A percentile compares a stretch with the other conserved stretches of the same genome.
These are phyloP conservation scores for Populus davidiana DNA, from an alignment of 345 rosid genomes.

Conservation along the genomic window DNA sequence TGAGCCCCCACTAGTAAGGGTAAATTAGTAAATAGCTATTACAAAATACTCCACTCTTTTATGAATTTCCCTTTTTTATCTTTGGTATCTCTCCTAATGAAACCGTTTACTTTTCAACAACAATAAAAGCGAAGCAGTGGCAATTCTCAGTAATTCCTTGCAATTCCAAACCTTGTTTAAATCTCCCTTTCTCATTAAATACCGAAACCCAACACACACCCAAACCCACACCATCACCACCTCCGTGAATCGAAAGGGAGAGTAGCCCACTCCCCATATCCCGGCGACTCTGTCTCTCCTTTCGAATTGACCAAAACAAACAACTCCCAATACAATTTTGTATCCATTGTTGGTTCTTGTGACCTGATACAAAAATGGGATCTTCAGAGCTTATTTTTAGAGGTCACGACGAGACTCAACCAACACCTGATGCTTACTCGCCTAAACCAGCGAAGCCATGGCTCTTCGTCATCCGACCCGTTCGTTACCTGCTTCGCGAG, in stretches of 20 bases:
- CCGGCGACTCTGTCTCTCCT: slow-evolving; percentile 7
- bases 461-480: slow-evolving; percentile 54
- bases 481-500: slow-evolving; percentile 81
- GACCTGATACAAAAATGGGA: slow-evolving; percentile 35
- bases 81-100: background rate
- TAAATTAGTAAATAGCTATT: background rate
- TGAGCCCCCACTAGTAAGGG: background rate
- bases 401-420: slow-evolving; percentile 64
- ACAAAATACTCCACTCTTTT: background rate
- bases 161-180: slow-evolving; percentile 12
- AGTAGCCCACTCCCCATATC: background rate
- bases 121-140: slow-evolving; percentile 2
- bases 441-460: slow-evolving; percentile 78
- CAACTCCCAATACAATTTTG: background rate
- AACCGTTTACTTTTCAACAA: slow-evolving; percentile 23
- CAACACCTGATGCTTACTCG: slow-evolving; percentile 45
- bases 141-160: slow-evolving; percentile 18
- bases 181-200: background rate
- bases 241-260: background rate
- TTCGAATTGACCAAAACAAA: background rate
- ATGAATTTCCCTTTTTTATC: background rate
- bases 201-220: background rate
- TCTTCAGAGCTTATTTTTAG: slow-evolving; percentile 72
- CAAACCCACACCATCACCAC: background rate
- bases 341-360: background rate